These are phyloP conservation scores for Stenogyne calaminthoides DNA, from an alignment of 305 asterid genomes.

Conservation along the genomic window DNA sequence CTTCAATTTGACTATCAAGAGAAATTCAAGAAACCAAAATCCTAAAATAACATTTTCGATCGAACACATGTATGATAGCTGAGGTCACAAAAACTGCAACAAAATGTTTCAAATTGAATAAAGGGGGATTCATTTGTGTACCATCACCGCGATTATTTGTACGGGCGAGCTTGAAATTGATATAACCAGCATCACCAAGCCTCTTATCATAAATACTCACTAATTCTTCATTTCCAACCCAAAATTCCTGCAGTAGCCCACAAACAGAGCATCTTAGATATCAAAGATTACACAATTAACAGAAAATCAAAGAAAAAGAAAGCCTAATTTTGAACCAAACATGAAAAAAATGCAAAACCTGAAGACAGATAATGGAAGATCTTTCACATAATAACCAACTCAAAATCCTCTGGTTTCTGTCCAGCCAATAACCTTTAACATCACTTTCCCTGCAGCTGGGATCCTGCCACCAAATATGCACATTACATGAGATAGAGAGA, in stretches of 20 bases:
- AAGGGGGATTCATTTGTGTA: constrained; percentile 27
- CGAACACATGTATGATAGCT: constrained; percentile 3
- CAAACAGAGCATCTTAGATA: neutral
- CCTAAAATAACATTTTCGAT: constrained; percentile 3
- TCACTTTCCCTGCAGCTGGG: constrained; percentile 88
- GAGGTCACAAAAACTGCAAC: neutral
- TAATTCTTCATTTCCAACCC: constrained; percentile 97
- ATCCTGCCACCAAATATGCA: constrained; percentile 62
- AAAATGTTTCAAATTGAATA: neutral
- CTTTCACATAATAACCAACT: constrained; percentile 90
- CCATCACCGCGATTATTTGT: constrained; percentile 99
- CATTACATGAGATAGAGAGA: constrained; percentile 11
- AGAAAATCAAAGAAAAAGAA: neutral
- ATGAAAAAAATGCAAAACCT: constrained; percentile 48
- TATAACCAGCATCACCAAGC: constrained; percentile 94
- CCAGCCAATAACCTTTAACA: constrained; percentile 77
- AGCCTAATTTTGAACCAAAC: neutral
- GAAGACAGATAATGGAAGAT: constrained; percentile 96
- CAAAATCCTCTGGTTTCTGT: constrained; percentile 76
- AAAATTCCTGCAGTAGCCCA: constrained; percentile 63
- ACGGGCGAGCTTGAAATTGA: constrained; percentile 82
- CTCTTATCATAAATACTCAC: constrained; percentile 84
- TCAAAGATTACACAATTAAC: neutral
- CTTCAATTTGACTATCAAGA: constrained; percentile 10
- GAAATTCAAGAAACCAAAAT: neutral